A percentile compares a stretch with the other conserved stretches of the same genome.
Evolutionary conservation across 164 flowering plant genomes (phyloP).

Genomic region (Litsea cubeba): DNA sequence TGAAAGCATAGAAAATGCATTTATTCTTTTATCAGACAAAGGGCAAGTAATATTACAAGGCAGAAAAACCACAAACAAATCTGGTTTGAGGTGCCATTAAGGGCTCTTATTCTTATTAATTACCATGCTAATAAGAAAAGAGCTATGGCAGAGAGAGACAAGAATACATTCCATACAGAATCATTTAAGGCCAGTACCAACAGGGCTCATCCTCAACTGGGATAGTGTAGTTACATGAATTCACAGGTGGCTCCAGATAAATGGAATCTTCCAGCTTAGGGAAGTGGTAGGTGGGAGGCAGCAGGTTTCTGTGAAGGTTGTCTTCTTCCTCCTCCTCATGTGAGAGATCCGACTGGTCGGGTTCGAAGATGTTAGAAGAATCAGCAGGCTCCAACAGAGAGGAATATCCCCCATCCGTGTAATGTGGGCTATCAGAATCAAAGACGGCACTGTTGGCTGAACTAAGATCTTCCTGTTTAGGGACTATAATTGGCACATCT

Average conservation of each 20-base stretch:
- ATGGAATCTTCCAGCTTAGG: conserved; percentile 46
- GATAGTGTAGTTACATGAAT: conserved; percentile 43
- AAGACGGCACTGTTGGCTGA: conserved; percentile 52
- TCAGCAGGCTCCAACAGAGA: conserved; percentile 41
- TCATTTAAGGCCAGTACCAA: conserved; percentile 54
- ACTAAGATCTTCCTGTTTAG: conserved; percentile 46
- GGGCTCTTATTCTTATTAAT: neutral
- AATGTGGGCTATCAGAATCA: conserved; percentile 60
- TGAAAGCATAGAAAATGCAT: neutral
- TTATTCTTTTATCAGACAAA: neutral
- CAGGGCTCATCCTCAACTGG: conserved; percentile 52
- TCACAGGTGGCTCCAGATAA: conserved; percentile 34
- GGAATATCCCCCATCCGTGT: conserved; percentile 37
- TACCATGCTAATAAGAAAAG: neutral
- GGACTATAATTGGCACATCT: conserved; percentile 23
- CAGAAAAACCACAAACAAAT: neutral
- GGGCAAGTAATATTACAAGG: neutral
- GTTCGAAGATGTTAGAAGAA: conserved; percentile 43
- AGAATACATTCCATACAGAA: neutral
- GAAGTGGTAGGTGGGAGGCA: conserved; percentile 30
- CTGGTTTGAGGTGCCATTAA: neutral
- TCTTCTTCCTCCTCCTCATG: conserved; percentile 51
- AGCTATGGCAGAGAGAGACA: neutral
- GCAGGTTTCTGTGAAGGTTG: conserved; percentile 28
- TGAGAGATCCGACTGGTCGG: conserved; percentile 46